These are phyloP conservation scores for Zasmidium angulare DNA, from an alignment of 2,329 filamentous ascomycete species.

Conservation along the genomic window DNA sequence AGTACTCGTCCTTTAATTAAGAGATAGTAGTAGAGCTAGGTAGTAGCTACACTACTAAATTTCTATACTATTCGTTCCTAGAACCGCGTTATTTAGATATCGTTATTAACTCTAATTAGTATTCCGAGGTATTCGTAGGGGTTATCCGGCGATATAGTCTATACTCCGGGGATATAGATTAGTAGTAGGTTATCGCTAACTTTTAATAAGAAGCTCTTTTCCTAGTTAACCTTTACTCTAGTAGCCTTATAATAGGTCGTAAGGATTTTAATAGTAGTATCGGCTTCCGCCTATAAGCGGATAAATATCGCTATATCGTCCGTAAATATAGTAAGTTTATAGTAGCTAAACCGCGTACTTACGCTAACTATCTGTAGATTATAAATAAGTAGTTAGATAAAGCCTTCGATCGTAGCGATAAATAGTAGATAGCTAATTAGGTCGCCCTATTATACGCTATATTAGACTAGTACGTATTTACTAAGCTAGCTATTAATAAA, in stretches of 20 bases:
- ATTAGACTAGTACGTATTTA: neutral
- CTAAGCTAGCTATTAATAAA: constrained; percentile 1
- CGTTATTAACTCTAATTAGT: neutral
- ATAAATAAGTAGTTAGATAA: neutral
- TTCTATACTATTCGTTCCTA: neutral
- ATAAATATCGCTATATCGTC: neutral
- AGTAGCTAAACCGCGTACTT: neutral
- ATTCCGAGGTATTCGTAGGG: neutral
- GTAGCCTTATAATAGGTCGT: neutral
- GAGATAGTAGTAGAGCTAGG: neutral
- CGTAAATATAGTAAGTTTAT: neutral
- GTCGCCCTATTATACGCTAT: constrained; percentile 1
- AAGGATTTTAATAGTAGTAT: neutral
- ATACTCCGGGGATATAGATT: neutral
- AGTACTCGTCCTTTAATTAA: neutral
- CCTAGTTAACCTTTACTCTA: constrained; percentile 1
- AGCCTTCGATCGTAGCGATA: neutral
- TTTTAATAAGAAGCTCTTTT: neutral
- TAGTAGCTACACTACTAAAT: neutral
- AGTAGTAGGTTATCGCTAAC: neutral
- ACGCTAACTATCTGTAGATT: neutral
- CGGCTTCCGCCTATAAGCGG: neutral
- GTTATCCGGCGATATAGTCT: neutral
- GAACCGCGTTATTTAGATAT: neutral
- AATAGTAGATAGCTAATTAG: constrained; percentile 2